Evolutionary conservation across 2,329 filamentous ascomycete genomes (phyloP).

Genomic region (Fusarium praegraminearum): DNA sequence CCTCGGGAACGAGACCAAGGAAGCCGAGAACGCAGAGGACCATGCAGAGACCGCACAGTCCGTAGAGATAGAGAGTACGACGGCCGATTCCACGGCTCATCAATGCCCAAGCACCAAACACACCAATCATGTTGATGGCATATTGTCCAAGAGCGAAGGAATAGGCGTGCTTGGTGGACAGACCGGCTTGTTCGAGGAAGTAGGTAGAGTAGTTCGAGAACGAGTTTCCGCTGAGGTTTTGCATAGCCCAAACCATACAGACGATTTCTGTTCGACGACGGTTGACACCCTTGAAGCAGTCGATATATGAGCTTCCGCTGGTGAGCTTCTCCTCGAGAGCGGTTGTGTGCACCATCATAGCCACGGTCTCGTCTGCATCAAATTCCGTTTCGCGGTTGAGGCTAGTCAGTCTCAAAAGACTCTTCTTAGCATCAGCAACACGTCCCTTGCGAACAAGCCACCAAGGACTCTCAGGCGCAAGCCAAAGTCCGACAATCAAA

Average conservation of each 20-base stretch:
- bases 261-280: conserved; percentile 80
- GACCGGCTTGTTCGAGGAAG: conserved; percentile 70
- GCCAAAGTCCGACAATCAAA: conserved; percentile 72
- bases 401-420: conserved; percentile 74
- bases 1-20: conserved; percentile 76
- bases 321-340: conserved; percentile 83
- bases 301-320: conserved; percentile 77
- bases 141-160: conserved; percentile 73
- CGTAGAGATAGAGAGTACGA: conserved; percentile 79
- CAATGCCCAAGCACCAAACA: conserved; percentile 84
- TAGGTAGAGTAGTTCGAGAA: conserved; percentile 75
- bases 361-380: conserved; percentile 84
- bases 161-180: conserved; percentile 63
- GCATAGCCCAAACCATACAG: conserved; percentile 73
- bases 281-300: conserved; percentile 86
- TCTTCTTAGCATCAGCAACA: conserved; percentile 73
- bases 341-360: conserved; percentile 94
- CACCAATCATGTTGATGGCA: conserved; percentile 81
- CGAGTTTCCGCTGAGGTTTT: conserved; percentile 72
- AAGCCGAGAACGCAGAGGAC: conserved; percentile 90
- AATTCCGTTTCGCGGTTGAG: conserved; percentile 75
- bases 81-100: conserved; percentile 82
- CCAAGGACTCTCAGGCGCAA: conserved; percentile 79
- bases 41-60: conserved; percentile 76
- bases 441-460: conserved; percentile 77